These are phyloP conservation scores for Xylaria sp. DNA, from an alignment of 2,329 filamentous ascomycete species.

Conservation along the genomic window DNA sequence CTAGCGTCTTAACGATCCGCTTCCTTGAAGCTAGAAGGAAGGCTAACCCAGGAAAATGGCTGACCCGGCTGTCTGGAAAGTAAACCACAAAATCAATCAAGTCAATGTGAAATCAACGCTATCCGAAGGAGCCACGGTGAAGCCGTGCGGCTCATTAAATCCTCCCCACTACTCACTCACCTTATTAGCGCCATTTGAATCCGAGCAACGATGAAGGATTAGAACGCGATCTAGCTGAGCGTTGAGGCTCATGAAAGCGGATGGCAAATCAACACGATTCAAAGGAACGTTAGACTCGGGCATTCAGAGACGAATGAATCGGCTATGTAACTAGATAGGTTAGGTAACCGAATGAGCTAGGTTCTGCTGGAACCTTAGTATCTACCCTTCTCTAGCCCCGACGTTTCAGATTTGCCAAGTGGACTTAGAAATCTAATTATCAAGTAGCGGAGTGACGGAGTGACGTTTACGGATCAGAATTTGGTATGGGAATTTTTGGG, in stretches of 20 bases:
- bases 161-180: conserved; percentile 2
- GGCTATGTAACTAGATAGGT: conserved; percentile 5
- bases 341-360: conserved; percentile 6
- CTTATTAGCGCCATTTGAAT: conserved; percentile 6
- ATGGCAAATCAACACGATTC: not conserved
- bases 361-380: conserved; percentile 8
- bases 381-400: conserved; percentile 4
- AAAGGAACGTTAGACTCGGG: not conserved
- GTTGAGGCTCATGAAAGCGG: conserved; percentile 16
- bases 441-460: conserved; percentile 3
- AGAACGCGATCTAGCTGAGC: not conserved
- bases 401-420: conserved; percentile 35
- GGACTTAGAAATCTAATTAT: conserved; percentile 19
- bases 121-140: conserved; percentile 26
- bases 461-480: not conserved
- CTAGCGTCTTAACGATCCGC: conserved; percentile 23
- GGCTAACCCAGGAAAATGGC: conserved; percentile 3
- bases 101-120: not conserved
- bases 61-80: conserved; percentile 6
- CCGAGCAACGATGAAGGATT: conserved; percentile 3
- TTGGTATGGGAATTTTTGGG: not conserved
- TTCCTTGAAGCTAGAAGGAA: conserved; percentile 13
- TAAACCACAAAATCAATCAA: not conserved
- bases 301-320: conserved; percentile 6
- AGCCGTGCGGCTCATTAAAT: conserved; percentile 27